These are phyloP conservation scores for Ploettnerulaceae sp. DNA, from an alignment of 2,329 filamentous ascomycete genomes.

Conservation along the genomic window DNA sequence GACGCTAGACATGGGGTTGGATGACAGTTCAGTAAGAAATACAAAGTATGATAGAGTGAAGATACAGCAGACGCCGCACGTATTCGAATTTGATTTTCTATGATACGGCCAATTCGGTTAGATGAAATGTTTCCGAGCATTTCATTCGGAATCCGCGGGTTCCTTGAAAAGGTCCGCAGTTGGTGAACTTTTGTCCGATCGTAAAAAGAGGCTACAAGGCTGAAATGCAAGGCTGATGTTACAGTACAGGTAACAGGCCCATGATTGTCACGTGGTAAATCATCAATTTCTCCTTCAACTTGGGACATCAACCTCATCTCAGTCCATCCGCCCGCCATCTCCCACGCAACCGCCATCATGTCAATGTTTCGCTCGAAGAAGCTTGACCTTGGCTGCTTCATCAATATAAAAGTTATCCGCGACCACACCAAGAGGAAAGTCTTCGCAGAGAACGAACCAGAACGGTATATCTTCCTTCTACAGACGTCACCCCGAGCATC, in stretches of 20 bases:
- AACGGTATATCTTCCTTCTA: conserved; percentile 52
- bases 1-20: neutral
- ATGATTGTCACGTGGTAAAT: neutral
- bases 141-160: neutral
- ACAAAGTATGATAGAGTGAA: too few relatives aligned
- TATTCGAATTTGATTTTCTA: neutral
- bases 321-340: neutral
- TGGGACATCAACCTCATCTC: neutral
- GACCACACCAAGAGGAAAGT: conserved; percentile 97
- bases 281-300: neutral
- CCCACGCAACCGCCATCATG: conserved; percentile 46
- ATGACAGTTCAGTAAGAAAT: too few relatives aligned
- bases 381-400: conserved; percentile 81
- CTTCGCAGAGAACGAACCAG: conserved; percentile 78
- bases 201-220: neutral
- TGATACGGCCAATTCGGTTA: too few relatives aligned
- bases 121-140: neutral
- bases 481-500: neutral
- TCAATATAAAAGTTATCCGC: conserved; percentile 82
- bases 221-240: conserved; percentile 3
- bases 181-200: neutral
- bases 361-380: conserved; percentile 86
- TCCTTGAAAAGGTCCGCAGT: neutral
- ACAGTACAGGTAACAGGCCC: neutral
- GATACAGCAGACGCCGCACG: neutral